A percentile compares a stretch with the other conserved stretches of the same genome.
Conservation (phyloP, 2,329 filamentous ascomycete species). For the Nothopassalora personata region DNA sequence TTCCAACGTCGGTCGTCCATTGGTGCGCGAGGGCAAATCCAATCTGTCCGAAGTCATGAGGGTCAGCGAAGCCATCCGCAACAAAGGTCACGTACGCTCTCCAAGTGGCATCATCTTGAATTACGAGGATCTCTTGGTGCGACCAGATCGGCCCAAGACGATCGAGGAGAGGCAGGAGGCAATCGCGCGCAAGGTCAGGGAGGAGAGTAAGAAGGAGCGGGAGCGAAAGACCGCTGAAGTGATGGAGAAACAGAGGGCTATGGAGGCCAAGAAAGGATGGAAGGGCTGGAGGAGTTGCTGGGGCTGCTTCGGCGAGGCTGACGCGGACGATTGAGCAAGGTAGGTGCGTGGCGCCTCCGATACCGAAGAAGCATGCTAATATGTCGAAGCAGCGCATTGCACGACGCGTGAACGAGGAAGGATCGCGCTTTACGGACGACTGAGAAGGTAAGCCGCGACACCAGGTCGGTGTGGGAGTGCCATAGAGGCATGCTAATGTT, state of each 20-base stretch:
- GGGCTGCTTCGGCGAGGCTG: neutral
- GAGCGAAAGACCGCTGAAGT: neutral
- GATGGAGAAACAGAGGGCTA: neutral
- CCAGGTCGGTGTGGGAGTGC: no score
- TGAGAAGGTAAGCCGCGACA: no score
- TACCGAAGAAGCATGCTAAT: no score
- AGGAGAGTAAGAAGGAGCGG: neutral
- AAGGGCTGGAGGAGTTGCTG: neutral
- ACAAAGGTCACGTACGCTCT: constrained; percentile 23
- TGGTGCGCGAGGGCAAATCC: constrained; percentile 14
- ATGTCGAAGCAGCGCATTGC: no score
- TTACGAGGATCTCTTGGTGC: constrained; percentile 21
- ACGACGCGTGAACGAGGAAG: no score
- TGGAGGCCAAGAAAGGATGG: neutral
- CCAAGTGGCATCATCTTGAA: constrained; percentile 31
- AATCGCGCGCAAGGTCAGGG: constrained; percentile 22
- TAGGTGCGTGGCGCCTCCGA: no score
- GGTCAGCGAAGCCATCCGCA: constrained; percentile 18
- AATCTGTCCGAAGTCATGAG: constrained; percentile 29
- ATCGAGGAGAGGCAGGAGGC: constrained; percentile 35
- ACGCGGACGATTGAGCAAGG: no score
- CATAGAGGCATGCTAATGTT: no score
- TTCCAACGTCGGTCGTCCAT: constrained; percentile 16
- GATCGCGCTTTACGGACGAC: no score
- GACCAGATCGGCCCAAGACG: constrained; percentile 29